Evolutionary conservation across 2,329 filamentous ascomycete genomes (phyloP), one percentile per base, ranked within the genome.

Genomic region (Colletotrichum sp.): DNA sequence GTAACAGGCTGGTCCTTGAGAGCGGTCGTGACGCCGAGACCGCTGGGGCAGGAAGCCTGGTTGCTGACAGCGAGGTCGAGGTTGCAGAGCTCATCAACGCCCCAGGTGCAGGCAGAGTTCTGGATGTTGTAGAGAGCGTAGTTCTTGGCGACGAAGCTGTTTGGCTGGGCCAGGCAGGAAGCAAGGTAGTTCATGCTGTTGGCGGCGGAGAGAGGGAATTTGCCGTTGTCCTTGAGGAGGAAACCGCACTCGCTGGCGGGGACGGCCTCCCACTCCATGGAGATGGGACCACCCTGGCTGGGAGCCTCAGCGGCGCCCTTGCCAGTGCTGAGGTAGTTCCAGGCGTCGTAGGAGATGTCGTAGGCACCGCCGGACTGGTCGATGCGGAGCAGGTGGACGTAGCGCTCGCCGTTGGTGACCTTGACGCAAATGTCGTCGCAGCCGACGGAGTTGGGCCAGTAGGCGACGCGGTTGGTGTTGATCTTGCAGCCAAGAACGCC

Each of bases 281-380:
- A 80, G 59, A 90, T 83, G 66, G 88, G 87, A 62, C 90, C 90
- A 74, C 90, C 90, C 44, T 81, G 74, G 4, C 85, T 83, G 16
- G 90, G 90, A 66, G 85, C 80, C 16, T 85, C 81, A 9, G 82
- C 84, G 55, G 90, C 91, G 15, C 86, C 85, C 76, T 86, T 79
- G 78, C 90, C 90, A 39, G 86, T 89, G 79, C 83, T 82, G 55
- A 92, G 89, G 80, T 89, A 89, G 86, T 91, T 91, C 89, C 90
- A 92, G 66, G 90, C 90, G 77, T 92, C 90, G 85, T 92, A 92
- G 73, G 86, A 88, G 84, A 92, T 88, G 82, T 92, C 91, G 82
- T 90, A 82, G 69, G 90, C 90, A 65, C 90, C 90, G 55, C 85
- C 86, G 1, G 90, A 92, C 68, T 85, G 82, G 85, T 92, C 91